These are phyloP conservation scores for Metschnikowia similis DNA, from an alignment of 805 yeast species.

Conservation along the genomic window DNA sequence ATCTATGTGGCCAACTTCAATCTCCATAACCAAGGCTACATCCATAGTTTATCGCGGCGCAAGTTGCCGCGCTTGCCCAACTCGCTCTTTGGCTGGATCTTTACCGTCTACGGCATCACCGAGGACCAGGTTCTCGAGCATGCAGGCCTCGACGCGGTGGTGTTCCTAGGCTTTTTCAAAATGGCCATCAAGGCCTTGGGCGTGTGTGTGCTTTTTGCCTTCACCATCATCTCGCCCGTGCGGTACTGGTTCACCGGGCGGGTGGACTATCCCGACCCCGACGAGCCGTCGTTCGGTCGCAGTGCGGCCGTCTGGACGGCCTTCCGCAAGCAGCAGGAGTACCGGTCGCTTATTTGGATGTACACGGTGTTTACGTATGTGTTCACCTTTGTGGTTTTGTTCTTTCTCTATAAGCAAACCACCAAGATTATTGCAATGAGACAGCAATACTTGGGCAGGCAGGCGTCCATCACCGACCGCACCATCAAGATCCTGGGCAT, in stretches of 20 bases:
- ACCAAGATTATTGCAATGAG: slow-evolving; percentile 69
- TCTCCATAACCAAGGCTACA: slow-evolving; percentile 39
- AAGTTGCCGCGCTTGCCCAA: slow-evolving; percentile 58
- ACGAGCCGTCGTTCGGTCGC: not conserved
- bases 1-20: slow-evolving; percentile 77
- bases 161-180: slow-evolving; percentile 83
- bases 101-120: slow-evolving; percentile 54
- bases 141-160: slow-evolving; percentile 94
- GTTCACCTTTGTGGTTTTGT: slow-evolving; percentile 66
- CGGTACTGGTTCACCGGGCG: slow-evolving; percentile 79
- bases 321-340: slow-evolving; percentile 14
- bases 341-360: slow-evolving; percentile 69
- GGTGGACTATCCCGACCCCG: slow-evolving; percentile 44
- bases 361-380: slow-evolving; percentile 83
- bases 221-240: slow-evolving; percentile 76
- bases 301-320: not conserved
- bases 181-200: slow-evolving; percentile 73
- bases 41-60: slow-evolving; percentile 41
- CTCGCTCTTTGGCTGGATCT: slow-evolving; percentile 79
- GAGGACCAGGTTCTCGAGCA: slow-evolving; percentile 79
- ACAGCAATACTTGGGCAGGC: slow-evolving; percentile 78
- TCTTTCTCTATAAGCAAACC: slow-evolving; percentile 64
- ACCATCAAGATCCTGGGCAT: slow-evolving; percentile 86
- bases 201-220: slow-evolving; percentile 64
- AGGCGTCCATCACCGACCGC: slow-evolving; percentile 85